Percentiles rank a stretch among this genome's conserved stretches.
Conservation (phyloP, 345 rosid genomes). For the Eucalyptus albens region DNA sequence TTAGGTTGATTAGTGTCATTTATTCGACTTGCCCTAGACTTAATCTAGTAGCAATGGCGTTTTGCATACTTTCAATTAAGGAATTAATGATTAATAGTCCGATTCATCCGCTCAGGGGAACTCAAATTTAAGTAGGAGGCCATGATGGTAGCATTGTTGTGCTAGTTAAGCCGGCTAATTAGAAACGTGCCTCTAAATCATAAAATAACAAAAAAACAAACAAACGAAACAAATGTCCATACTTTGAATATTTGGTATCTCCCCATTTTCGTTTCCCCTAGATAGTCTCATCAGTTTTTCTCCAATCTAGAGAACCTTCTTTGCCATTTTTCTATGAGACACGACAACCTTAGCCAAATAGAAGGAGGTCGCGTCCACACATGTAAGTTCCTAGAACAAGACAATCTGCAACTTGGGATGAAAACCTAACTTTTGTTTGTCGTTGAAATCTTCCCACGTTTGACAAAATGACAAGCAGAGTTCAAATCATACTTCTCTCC, state of each 20-base stretch:
- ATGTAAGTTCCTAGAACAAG: not conserved
- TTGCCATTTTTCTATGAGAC: not conserved
- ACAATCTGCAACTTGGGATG: not conserved
- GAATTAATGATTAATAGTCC: not conserved
- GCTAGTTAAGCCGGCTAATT: too few species aligned
- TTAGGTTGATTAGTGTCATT: too few species aligned
- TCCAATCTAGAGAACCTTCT: not conserved
- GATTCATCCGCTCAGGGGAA: rapidly evolving
- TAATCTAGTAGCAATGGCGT: not conserved
- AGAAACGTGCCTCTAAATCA: too few species aligned
- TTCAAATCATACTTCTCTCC: not conserved
- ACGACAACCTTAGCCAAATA: not conserved
- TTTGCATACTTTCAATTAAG: not conserved
- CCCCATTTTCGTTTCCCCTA: not conserved
- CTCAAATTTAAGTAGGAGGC: too few species aligned
- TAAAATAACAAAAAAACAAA: too few species aligned
- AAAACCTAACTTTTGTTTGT: not conserved
- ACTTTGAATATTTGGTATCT: too few species aligned
- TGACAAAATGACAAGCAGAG: not conserved
- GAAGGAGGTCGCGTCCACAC: not conserved
- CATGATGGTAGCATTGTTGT: not conserved
- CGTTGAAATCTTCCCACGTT: not conserved
- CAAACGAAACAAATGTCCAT: too few species aligned
- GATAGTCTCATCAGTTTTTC: not conserved
- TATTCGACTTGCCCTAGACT: too few species aligned